Percentiles rank a stretch among this genome's conserved stretches.
Evolutionary conservation across 352 stramenopile species (phyloP).

Genomic region (Peronospora farinosa): DNA sequence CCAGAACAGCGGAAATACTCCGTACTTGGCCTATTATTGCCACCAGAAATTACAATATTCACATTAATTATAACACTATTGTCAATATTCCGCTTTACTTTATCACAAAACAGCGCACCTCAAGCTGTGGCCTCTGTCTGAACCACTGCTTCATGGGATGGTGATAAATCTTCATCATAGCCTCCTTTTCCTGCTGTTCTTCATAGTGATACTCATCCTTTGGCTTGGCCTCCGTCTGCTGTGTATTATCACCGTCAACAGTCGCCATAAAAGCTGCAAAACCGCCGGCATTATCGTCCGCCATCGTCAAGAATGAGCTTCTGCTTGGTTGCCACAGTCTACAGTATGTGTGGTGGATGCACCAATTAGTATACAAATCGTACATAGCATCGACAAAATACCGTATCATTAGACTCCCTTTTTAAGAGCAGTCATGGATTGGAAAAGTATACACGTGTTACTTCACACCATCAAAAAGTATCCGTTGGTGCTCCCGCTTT

Average conservation of each 20-base stretch:
- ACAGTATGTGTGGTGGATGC: conserved; percentile 3
- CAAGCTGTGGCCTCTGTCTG: conserved; percentile 44
- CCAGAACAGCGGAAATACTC: conserved; percentile 91
- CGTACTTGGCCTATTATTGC: conserved; percentile 66
- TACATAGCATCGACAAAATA: background rate
- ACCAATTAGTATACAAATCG: background rate
- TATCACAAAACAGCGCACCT: conserved; percentile 19
- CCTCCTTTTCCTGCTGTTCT: conserved; percentile 80
- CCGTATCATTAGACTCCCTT: background rate
- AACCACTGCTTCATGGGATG: conserved; percentile 88
- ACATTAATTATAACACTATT: background rate
- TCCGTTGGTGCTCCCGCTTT: background rate
- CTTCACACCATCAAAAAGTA: background rate
- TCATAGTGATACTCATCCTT: conserved; percentile 73
- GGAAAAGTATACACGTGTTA: too few relatives aligned
- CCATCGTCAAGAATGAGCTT: conserved; percentile 30
- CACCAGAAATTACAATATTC: background rate
- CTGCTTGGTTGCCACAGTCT: background rate
- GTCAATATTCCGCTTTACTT: background rate
- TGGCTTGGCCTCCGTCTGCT: conserved; percentile 7
- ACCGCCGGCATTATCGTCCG: conserved; percentile 35
- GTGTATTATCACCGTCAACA: conserved; percentile 25
- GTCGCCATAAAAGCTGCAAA: conserved; percentile 75
- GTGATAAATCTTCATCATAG: conserved; percentile 86
- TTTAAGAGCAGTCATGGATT: too few relatives aligned